phyloP scores from a whole-genome alignment of 2,329 filamentous ascomycete species.

The Colletotrichum higginsianum region DNA sequence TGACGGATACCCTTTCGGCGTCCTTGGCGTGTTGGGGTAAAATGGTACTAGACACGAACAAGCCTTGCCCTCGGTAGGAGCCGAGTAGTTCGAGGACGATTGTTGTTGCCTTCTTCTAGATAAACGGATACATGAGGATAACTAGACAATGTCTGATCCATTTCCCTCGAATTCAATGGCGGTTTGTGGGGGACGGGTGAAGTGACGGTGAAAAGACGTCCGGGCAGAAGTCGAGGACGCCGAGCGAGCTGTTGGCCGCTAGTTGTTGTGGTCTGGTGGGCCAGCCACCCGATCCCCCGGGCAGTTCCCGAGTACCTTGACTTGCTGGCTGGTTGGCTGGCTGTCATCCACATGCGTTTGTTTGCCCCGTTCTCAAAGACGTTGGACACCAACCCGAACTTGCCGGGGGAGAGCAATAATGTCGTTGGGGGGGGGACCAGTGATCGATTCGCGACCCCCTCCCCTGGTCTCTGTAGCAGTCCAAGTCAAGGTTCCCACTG shows the following conservation, averaged over 20 bases:
- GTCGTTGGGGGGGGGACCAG: background rate
- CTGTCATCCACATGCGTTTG: background rate
- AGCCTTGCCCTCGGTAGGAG: background rate
- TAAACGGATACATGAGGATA: constrained; percentile 17
- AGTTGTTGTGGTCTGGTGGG: background rate
- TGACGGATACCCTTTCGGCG: constrained; percentile 42
- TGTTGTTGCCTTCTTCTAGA: constrained; percentile 1
- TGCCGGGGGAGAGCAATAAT: constrained; percentile 6
- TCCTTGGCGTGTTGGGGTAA: constrained; percentile 28
- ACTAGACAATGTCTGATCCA: background rate
- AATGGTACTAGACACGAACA: constrained; percentile 18
- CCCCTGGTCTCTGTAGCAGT: background rate
- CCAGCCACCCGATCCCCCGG: constrained; percentile 30
- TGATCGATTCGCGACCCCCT: background rate
- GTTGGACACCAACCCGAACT: constrained; percentile 1
- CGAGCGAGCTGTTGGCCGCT: no score
- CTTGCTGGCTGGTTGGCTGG: background rate
- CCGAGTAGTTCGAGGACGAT: background rate
- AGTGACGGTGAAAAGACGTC: no score
- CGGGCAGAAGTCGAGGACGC: no score
- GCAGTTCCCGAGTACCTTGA: background rate
- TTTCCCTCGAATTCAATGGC: background rate
- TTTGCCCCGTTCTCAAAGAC: background rate
- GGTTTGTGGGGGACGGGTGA: background rate
- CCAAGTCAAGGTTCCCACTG: background rate